A percentile compares a stretch with the other conserved stretches of the same genome.
Evolutionary conservation across 2,329 filamentous ascomycete species (phyloP).

Genomic region (Lizonia empirigonia): DNA sequence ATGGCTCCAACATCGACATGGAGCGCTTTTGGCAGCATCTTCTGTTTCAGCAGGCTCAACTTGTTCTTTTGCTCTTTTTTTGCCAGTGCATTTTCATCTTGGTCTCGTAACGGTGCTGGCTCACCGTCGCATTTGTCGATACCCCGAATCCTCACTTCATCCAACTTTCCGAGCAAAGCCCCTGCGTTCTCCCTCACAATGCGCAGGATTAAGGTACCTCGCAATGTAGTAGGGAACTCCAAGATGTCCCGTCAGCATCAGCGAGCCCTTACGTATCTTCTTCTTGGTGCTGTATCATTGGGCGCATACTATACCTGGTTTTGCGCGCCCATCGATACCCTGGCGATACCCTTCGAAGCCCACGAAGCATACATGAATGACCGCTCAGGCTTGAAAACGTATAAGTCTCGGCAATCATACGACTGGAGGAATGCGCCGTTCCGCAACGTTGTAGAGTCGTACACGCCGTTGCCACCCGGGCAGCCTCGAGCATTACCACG

Average conservation of each 20-base stretch:
- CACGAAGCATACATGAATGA: conserved; percentile 45
- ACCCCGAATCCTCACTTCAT: background rate
- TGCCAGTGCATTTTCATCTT: background rate
- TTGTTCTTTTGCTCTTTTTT: background rate
- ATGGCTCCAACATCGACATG: conserved; percentile 1
- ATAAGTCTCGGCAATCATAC: conserved; percentile 35
- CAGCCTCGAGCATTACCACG: conserved; percentile 46
- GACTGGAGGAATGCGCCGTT: conserved; percentile 52
- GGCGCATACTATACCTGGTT: conserved; percentile 38
- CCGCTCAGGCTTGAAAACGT: conserved; percentile 18
- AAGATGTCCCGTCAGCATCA: conserved; percentile 42
- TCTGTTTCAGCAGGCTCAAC: conserved; percentile 5
- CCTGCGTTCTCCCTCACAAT: conserved; percentile 23
- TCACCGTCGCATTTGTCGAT: conserved; percentile 3
- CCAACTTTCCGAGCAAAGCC: background rate
- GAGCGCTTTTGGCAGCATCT: conserved; percentile 1
- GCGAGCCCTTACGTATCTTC: conserved; percentile 34
- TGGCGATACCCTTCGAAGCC: conserved; percentile 36
- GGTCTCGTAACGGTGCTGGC: conserved; percentile 9
- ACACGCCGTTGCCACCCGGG: conserved; percentile 48
- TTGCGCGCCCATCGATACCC: conserved; percentile 33
- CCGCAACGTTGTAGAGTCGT: conserved; percentile 44
- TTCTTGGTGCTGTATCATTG: conserved; percentile 31
- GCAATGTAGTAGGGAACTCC: conserved; percentile 24
- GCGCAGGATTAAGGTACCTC: conserved; percentile 39